These are phyloP conservation scores for Taiozyma onychis DNA, from an alignment of 1,139 yeast species.

Conservation along the genomic window DNA sequence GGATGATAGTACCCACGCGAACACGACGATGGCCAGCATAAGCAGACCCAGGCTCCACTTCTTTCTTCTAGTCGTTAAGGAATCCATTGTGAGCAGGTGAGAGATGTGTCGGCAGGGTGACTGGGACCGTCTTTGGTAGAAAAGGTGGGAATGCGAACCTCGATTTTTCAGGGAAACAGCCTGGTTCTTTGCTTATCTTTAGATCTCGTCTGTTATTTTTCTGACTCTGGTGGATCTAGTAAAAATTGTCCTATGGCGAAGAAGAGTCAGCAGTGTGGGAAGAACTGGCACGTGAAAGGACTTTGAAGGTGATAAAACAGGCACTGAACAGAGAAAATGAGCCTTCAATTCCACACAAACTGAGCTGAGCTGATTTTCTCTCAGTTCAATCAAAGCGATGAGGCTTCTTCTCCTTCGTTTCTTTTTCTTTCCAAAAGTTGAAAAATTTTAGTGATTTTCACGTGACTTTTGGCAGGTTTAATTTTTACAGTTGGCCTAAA, in stretches of 20 bases:
- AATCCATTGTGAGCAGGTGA: background rate
- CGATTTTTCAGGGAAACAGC: background rate
- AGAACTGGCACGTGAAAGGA: no score
- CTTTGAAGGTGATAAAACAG: background rate
- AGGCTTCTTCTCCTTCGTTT: background rate
- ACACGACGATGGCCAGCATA: conserved; percentile 66
- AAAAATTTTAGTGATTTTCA: background rate
- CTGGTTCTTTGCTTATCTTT: background rate
- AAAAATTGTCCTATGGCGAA: background rate
- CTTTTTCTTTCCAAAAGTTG: background rate
- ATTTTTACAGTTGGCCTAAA: background rate
- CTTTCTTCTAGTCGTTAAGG: conserved; percentile 11
- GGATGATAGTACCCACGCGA: conserved; percentile 86
- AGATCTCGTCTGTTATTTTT: background rate
- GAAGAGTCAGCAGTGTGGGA: no score
- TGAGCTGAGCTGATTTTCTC: no score
- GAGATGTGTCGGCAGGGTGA: no score
- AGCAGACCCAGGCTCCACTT: conserved; percentile 73
- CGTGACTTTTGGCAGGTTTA: background rate
- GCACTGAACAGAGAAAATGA: background rate
- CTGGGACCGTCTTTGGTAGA: background rate
- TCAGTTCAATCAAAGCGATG: no score
- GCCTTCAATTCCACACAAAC: no score
- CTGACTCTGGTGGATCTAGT: background rate
- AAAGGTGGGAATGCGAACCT: background rate